Evolutionary conservation across 208 protist species (phyloP).

Genomic region (Spongospora subterranea): DNA sequence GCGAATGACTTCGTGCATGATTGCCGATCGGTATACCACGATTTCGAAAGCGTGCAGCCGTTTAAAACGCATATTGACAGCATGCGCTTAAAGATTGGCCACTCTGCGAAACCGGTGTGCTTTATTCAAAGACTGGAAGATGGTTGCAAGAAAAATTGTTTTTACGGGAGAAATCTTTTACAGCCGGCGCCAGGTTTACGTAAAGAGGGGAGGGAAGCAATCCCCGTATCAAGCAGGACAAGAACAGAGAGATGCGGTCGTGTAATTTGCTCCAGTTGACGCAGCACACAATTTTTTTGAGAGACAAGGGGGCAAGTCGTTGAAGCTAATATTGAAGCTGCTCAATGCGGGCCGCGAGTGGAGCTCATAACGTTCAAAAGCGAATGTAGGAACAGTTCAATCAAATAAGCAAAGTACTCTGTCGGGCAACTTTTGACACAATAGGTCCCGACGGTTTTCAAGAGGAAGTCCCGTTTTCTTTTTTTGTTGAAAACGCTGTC

Average conservation of each 20-base stretch:
- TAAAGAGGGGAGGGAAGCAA: neutral
- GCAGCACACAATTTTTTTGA: no score
- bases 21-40: neutral
- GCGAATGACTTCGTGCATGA: neutral
- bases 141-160: neutral
- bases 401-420: no score
- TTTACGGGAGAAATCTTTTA: neutral
- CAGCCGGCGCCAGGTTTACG: neutral
- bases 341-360: no score
- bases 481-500: no score
- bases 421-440: no score
- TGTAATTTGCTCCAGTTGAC: neutral
- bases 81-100: no score
- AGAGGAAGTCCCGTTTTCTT: no score
- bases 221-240: neutral
- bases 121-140: neutral
- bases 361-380: no score
- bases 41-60: neutral
- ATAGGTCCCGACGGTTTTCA: no score
- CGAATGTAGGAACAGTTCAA: no score
- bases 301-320: no score
- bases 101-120: neutral
- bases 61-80: neutral
- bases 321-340: no score
- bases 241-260: neutral